phyloP scores from a whole-genome alignment of 108 stramenopile genomes.

The Mayamaea pseudoterrestris region DNA sequence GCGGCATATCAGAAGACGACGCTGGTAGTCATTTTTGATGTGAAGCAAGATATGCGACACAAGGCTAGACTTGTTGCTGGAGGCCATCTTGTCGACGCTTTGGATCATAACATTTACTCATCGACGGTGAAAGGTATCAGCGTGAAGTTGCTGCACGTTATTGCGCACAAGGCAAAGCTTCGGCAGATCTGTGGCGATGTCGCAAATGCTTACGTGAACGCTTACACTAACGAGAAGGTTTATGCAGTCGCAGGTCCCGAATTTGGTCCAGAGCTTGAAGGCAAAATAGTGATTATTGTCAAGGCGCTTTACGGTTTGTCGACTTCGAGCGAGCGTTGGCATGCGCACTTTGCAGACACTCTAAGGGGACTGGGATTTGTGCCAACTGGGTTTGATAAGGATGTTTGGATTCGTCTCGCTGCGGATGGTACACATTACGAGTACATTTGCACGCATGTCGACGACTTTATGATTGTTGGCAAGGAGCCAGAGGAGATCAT shows the following conservation, averaged over 20 bases:
- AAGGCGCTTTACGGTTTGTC: conserved; percentile 17
- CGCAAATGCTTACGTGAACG: conserved; percentile 15
- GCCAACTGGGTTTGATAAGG: conserved; percentile 17
- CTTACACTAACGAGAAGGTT: conserved; percentile 6
- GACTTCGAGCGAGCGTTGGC: not conserved
- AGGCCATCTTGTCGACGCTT: conserved; percentile 17
- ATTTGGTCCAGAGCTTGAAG: conserved; percentile 11
- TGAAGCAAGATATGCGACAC: conserved; percentile 22
- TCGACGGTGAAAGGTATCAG: conserved; percentile 12
- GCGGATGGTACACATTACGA: not conserved
- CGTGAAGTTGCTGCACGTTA: conserved; percentile 1
- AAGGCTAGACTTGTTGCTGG: conserved; percentile 24
- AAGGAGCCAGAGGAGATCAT: conserved; percentile 10
- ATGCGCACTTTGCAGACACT: not conserved
- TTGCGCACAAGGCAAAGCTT: conserved; percentile 8
- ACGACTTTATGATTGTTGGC: conserved; percentile 1
- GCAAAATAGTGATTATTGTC: conserved; percentile 3
- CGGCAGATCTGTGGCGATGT: conserved; percentile 2
- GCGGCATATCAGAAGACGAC: conserved; percentile 3
- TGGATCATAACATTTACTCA: conserved; percentile 15
- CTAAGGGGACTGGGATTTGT: conserved; percentile 17
- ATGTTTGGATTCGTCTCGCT: conserved; percentile 19
- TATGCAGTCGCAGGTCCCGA: conserved; percentile 15
- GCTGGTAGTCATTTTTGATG: conserved; percentile 13
- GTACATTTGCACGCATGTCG: conserved; percentile 5